A percentile compares a stretch with the other conserved stretches of the same genome.
Evolutionary conservation across 2,329 filamentous ascomycete genomes (phyloP).

Genomic region (Colletotrichum sp.): DNA sequence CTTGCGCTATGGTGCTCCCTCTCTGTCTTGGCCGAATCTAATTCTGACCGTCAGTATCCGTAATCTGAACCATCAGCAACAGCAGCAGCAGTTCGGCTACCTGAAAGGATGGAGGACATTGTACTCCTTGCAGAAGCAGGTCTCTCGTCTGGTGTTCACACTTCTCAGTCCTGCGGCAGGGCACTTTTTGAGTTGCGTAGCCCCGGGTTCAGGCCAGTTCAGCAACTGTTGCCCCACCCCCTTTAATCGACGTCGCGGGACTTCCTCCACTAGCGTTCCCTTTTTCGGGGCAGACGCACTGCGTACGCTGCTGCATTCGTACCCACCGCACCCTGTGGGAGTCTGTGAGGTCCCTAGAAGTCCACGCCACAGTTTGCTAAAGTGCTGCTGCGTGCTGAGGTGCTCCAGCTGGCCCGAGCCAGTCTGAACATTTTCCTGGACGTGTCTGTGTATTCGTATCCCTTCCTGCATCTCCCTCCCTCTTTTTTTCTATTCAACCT

Average conservation of each 20-base stretch:
- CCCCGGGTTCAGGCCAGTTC: constrained; percentile 9
- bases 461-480: not conserved
- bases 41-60: not conserved
- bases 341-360: not conserved
- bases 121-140: not conserved
- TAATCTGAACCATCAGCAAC: not conserved
- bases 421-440: constrained; percentile 11
- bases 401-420: not conserved
- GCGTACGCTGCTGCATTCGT: constrained; percentile 12
- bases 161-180: not conserved
- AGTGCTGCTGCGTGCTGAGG: not conserved
- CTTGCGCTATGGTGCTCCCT: not conserved
- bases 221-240: constrained; percentile 5
- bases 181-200: constrained; percentile 5
- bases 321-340: constrained; percentile 8
- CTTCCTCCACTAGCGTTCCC: constrained; percentile 8
- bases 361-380: not conserved
- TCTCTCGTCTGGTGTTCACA: not conserved
- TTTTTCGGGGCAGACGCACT: not conserved
- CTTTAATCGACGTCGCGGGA: not conserved
- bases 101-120: not conserved
- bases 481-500: constrained; percentile 19
- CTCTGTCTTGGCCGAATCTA: not conserved
- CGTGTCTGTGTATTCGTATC: constrained; percentile 4
- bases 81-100: not conserved